These are phyloP conservation scores for Beauveria caledonica DNA, from an alignment of 2,329 filamentous ascomycete genomes.

Conservation along the genomic window DNA sequence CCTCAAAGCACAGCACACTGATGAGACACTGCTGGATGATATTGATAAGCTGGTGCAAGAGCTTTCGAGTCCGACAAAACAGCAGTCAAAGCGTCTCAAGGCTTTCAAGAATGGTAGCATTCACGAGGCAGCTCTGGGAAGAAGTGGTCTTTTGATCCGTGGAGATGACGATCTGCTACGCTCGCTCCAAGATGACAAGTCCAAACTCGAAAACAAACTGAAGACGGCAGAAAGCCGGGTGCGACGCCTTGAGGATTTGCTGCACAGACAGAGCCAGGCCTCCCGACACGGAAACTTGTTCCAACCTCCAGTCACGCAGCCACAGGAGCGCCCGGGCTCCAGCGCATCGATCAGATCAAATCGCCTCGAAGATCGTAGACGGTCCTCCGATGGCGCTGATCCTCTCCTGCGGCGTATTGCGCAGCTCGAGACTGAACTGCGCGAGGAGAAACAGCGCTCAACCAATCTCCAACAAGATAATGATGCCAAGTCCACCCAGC, in stretches of 20 bases:
- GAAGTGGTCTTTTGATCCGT: constrained; percentile 74
- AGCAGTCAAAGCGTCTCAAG: constrained; percentile 78
- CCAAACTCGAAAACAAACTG: constrained; percentile 62
- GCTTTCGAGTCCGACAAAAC: constrained; percentile 71
- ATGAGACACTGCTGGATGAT: constrained; percentile 60
- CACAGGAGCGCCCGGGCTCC: constrained; percentile 42
- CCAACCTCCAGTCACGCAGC: constrained; percentile 36
- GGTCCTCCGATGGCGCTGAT: constrained; percentile 40
- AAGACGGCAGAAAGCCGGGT: constrained; percentile 85
- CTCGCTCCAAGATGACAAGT: constrained; percentile 76
- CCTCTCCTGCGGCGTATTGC: constrained; percentile 40
- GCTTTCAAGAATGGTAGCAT: constrained; percentile 96
- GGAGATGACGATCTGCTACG: constrained; percentile 78
- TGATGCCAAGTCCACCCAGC: constrained; percentile 45
- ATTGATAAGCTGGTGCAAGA: constrained; percentile 71
- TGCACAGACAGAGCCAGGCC: constrained; percentile 70
- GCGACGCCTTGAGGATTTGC: constrained; percentile 79
- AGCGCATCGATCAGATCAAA: constrained; percentile 39
- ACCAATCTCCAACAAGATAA: constrained; percentile 63
- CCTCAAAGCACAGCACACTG: constrained; percentile 56
- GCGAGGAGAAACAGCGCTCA: constrained; percentile 60
- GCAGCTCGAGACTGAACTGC: constrained; percentile 71
- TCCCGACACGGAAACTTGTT: constrained; percentile 50
- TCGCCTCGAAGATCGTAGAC: constrained; percentile 35
- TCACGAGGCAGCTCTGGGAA: constrained; percentile 81